Percentiles rank a stretch among this genome's conserved stretches.
Evolutionary conservation across 1,139 yeast genomes (phyloP).

Genomic region (Kurtzmaniella natalensis): DNA sequence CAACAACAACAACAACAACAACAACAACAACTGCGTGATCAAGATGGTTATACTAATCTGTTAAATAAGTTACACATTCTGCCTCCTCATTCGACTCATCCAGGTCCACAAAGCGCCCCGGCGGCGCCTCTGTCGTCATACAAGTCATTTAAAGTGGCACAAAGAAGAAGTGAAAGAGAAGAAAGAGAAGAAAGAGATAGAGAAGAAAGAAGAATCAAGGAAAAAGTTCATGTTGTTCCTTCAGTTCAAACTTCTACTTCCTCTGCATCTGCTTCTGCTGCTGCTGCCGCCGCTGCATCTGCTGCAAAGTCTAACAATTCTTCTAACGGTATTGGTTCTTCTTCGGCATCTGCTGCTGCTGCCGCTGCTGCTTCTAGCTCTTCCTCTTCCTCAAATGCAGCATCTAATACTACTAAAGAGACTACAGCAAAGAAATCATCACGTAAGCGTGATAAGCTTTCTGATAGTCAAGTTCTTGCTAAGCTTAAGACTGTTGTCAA

Average conservation of each 20-base stretch:
- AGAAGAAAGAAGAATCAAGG: slow-evolving; percentile 3
- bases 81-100: background rate
- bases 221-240: slow-evolving; percentile 1
- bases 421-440: background rate
- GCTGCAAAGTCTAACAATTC: no score
- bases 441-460: slow-evolving; percentile 66
- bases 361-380: slow-evolving; percentile 8
- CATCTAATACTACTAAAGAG: slow-evolving; percentile 38
- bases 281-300: slow-evolving; percentile 11
- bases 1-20: slow-evolving; percentile 13
- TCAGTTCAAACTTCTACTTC: background rate
- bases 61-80: background rate
- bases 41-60: slow-evolving; percentile 5
- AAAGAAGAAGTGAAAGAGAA: slow-evolving; percentile 1
- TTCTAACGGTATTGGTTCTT: no score
- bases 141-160: slow-evolving; percentile 1
- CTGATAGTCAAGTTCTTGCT: slow-evolving; percentile 82
- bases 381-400: slow-evolving; percentile 10
- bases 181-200: background rate
- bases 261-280: background rate
- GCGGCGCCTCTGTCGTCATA: background rate
- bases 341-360: slow-evolving; percentile 17
- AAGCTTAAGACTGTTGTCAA: slow-evolving; percentile 82
- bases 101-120: slow-evolving; percentile 1
- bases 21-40: slow-evolving; percentile 12